These are phyloP conservation scores for Pyropia yezoensis DNA, from an alignment of 23 red algal species.

Conservation along the genomic window DNA sequence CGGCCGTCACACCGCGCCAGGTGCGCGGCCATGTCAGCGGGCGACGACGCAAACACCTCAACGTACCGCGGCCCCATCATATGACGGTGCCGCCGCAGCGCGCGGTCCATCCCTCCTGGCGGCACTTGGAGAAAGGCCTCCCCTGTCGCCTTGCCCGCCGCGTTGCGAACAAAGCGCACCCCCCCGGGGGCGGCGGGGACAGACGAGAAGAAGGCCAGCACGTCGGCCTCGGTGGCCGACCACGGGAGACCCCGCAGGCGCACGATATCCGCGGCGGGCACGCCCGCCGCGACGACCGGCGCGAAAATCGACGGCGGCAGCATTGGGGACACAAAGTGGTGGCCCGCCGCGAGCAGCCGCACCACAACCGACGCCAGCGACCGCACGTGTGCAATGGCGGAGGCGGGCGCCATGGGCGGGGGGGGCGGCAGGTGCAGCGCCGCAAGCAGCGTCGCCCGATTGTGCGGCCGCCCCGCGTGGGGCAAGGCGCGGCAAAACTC, in stretches of 20 bases:
- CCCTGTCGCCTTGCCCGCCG: conserved; percentile 74
- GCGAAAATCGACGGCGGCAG: conserved; percentile 43
- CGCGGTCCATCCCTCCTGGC: conserved; percentile 15
- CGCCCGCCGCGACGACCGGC: conserved; percentile 52
- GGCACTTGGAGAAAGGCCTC: conserved; percentile 78
- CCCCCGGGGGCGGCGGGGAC: conserved; percentile 47
- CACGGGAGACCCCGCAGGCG: conserved; percentile 91
- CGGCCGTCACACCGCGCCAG: conserved; percentile 52
- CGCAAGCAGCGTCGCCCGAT: conserved; percentile 47
- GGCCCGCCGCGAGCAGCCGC: conserved; percentile 38
- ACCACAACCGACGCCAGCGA: conserved; percentile 37
- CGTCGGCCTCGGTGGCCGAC: conserved; percentile 58
- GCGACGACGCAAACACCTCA: conserved; percentile 85
- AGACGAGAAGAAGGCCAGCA: conserved; percentile 51
- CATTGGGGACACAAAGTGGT: conserved; percentile 34
- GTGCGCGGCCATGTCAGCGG: conserved; percentile 74
- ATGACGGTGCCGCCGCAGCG: conserved; percentile 47
- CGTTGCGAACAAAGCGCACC: conserved; percentile 76
- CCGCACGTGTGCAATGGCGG: conserved; percentile 40
- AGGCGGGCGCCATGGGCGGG: conserved; percentile 9
- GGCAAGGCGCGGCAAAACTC: conserved; percentile 62
- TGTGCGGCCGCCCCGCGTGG: conserved; percentile 18
- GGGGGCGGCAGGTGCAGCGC: conserved; percentile 33
- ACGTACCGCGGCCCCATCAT: conserved; percentile 89
- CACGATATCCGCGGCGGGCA: conserved; percentile 70